phyloP scores from a whole-genome alignment of 345 rosid species.

The Hibiscus syriacus region DNA sequence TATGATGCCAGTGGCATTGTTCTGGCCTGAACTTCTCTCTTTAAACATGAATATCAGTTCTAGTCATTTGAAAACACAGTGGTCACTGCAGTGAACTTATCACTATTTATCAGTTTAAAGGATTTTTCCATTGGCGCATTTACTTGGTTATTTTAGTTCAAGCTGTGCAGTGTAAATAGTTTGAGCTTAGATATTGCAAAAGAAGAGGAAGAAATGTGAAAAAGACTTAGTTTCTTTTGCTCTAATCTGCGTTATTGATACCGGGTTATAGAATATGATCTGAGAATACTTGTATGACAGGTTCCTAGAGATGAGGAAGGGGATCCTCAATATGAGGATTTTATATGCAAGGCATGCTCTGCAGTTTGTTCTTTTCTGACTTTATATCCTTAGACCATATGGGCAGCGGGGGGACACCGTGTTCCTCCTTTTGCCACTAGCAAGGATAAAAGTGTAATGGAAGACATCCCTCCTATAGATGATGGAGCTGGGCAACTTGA shows the following conservation, averaged over 20 bases:
- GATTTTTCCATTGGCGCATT: neutral
- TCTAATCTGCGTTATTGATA: neutral
- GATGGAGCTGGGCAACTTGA: conserved; percentile 34
- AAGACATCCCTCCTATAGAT: conserved; percentile 25
- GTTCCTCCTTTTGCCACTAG: conserved; percentile 22
- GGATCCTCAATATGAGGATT: conserved; percentile 77
- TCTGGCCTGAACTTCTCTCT: neutral
- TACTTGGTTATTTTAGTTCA: neutral
- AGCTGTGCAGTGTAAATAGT: neutral
- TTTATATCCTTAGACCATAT: conserved; percentile 50
- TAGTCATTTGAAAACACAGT: neutral
- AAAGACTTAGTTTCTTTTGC: neutral
- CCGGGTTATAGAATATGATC: neutral
- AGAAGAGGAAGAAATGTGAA: neutral
- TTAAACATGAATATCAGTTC: neutral
- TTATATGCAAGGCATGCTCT: conserved; percentile 77
- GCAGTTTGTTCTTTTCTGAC: too few relatives aligned
- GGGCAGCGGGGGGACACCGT: conserved; percentile 36
- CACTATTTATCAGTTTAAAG: neutral
- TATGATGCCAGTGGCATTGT: neutral
- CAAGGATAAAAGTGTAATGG: conserved; percentile 45
- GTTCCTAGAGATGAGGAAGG: conserved; percentile 85
- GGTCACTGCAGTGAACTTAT: neutral
- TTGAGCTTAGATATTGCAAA: neutral
- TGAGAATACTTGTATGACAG: conserved; percentile 22